phyloP scores from a whole-genome alignment of 768 basidiomycete genomes.

The Pleurotus sapidus region DNA sequence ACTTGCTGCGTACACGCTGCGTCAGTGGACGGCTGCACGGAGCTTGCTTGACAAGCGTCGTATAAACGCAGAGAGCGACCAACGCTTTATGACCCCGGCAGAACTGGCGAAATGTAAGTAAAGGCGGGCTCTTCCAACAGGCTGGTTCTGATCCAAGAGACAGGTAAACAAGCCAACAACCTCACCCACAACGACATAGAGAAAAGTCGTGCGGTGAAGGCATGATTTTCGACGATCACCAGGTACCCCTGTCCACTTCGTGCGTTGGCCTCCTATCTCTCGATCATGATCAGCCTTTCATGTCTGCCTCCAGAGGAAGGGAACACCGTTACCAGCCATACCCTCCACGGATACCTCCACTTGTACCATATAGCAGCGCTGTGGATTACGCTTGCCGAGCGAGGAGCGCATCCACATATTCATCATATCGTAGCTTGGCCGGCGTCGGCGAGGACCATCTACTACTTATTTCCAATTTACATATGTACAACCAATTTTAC shows the following conservation, averaged over 20 bases:
- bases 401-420: no score
- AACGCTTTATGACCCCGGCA: slow-evolving; percentile 7
- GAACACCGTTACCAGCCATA: no score
- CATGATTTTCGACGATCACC: neutral
- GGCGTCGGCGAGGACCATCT: no score
- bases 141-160: no score
- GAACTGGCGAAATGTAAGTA: slow-evolving; percentile 3
- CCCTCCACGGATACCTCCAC: no score
- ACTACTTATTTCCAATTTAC: no score
- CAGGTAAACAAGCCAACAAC: slow-evolving; percentile 1
- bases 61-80: neutral
- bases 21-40: slow-evolving; percentile 39
- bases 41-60: slow-evolving; percentile 14
- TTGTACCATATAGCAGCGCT: no score
- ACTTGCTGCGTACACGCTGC: slow-evolving; percentile 45
- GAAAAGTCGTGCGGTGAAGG: neutral
- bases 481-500: no score
- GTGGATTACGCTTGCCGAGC: no score
- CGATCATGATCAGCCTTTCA: no score
- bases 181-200: slow-evolving; percentile 2
- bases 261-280: neutral
- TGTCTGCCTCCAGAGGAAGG: no score
- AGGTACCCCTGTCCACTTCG: neutral
- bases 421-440: no score
- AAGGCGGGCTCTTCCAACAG: neutral